Evolutionary conservation across 805 yeast genomes (phyloP).

Genomic region (Peterozyma toletana): DNA sequence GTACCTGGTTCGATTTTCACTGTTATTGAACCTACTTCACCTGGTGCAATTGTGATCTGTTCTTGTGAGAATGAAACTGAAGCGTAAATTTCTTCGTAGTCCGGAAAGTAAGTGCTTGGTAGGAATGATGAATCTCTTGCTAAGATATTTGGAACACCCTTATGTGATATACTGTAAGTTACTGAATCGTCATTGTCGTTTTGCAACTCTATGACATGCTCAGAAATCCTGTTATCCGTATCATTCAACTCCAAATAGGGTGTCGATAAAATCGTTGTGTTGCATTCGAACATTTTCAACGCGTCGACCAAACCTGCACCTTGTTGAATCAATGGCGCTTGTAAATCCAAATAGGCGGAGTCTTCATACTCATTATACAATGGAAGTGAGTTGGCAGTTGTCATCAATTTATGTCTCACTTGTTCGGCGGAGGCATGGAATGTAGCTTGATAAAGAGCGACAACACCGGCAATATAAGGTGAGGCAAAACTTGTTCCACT

Average conservation of each 20-base stretch:
- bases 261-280: conserved; percentile 8
- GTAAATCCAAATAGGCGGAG: too few relatives aligned
- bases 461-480: conserved; percentile 13
- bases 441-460: conserved; percentile 11
- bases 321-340: conserved; percentile 12
- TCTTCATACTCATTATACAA: conserved; percentile 1
- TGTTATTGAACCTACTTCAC: conserved; percentile 4
- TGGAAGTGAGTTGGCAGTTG: conserved; percentile 4
- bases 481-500: conserved; percentile 14
- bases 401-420: conserved; percentile 4
- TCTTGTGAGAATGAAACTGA: conserved; percentile 4
- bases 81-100: conserved; percentile 8
- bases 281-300: conserved; percentile 8
- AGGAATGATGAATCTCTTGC: conserved; percentile 1
- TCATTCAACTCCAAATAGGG: conserved; percentile 9
- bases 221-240: conserved; percentile 9
- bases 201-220: conserved; percentile 9
- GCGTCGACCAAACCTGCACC: conserved; percentile 15
- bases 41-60: conserved; percentile 5
- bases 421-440: conserved; percentile 1
- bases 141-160: conserved; percentile 7
- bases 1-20: conserved; percentile 7
- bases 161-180: conserved; percentile 4
- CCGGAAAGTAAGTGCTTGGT: conserved; percentile 6
- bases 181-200: conserved; percentile 9